Base-by-base conservation (phyloP, 306 rosid genomes). In the Biancaea sappan region DNA sequence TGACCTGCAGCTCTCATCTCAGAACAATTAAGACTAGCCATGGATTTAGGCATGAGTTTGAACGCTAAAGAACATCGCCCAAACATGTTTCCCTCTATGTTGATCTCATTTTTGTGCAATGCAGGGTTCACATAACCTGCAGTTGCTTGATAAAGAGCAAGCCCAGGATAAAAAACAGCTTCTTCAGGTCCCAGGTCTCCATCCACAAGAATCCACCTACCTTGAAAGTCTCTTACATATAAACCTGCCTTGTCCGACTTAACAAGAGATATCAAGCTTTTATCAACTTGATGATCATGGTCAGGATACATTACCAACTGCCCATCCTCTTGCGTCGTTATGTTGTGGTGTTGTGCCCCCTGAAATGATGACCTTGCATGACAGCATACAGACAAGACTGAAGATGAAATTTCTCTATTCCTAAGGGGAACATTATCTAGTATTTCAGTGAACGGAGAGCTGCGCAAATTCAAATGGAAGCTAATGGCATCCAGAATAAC, bases 1-100 rank as follows among this genome's bases (percentile, higher is more conserved):
- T 92, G 95, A 71, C 99, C 99, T 22, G 98, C 97, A 0, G 93
- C 93, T 76, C 93, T 90, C 99, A 94, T 94, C 83, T 92, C 98
- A 38, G 99, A 90, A 88, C 99, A 94, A 74, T 85, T 92, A 67
- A 94, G 88, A 76, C 81, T 86, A 74, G 90, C 85, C 98, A 87
- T 92, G 69, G 99, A 87, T 82, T 90, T 94, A 37, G 99, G 98
- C 86, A 88, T 86, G 31, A 94, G 95, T 74, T 90, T 94, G 79
- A 94, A 92, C 57, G 92, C 83, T 75, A 92, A 79, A 50, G 99
- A 94, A 66, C 96, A 92, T 29, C 93, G 81, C 32, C 96, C 99
- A 72, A 84, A 82, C 81, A 94, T 80, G 83, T 88, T 90, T 68
- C 87, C 86, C 78, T 90, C 96, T 71, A 87, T 84, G 77, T 85